Base-by-base conservation (phyloP, 1,284 basidiomycete genomes). In the Spongispora temasekensis region DNA sequence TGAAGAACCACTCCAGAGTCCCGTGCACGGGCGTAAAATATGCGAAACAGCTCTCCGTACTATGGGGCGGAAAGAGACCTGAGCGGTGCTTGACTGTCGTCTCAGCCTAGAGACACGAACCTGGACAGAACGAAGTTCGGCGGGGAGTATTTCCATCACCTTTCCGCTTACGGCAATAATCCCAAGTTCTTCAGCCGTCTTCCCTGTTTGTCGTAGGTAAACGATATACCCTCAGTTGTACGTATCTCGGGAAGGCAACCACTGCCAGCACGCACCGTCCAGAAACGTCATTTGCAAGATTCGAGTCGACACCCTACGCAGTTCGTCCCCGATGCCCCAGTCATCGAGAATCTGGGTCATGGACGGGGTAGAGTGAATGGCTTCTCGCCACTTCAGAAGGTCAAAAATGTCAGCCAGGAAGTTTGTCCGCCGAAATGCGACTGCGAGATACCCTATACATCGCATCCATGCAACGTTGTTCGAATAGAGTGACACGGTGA, bases 21-120 rank as follows among this genome's bases (percentile, higher is more conserved):
- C 5, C 66, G 66, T 10, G 81, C 81, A 34, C 83, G 76, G 27
- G 83, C 81, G 61, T 79, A 79, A 15, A 89, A 73, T 19, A 85
- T 73, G 10, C 76, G 71, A 64, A 85, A 81, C 42, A 89, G 78
- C 58, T 86, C 83, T 15, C 83, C 83, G 58, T 88, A 83, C 78
- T 89, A 77, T n/a, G n/a, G n/a, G n/a, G n/a, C n/a, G 54, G 9
- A 35, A 34, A 1, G 13, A 15, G 8, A 15, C 19, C 17, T 61
- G 31, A 59, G 54, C n/a, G n/a, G n/a, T n/a, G n/a, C n/a, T n/a
- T n/a, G n/a, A n/a, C n/a, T 31, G 21, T 4, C 5, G 31, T 23
- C 2, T 51, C 5, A 3, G 7, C 4, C 13, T 5, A 21, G 7
- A 5, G n/a, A n/a, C n/a, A 59, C 67, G 21, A 10, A 79, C 78